Conservation (phyloP, 2,329 filamentous ascomycete species). For the Colletotrichum spaethianum region DNA sequence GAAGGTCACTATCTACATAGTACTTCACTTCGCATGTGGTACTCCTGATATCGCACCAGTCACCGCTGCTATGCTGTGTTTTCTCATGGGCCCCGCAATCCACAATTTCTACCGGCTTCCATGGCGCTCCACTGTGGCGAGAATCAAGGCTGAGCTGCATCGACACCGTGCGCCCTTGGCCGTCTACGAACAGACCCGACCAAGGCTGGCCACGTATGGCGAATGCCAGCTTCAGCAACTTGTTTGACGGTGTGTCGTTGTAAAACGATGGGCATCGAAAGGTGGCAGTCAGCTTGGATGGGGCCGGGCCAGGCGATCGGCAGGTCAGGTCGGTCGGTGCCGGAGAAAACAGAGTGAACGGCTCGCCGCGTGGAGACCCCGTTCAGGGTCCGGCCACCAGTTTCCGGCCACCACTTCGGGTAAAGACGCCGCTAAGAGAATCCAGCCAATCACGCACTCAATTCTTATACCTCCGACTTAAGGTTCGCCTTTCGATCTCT, state of each 20-base stretch:
- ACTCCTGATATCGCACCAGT: not conserved
- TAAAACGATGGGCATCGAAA: not conserved
- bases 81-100: not conserved
- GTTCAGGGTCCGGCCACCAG: not conserved
- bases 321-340: not conserved
- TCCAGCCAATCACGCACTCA: slow-evolving; percentile 27
- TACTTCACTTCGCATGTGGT: not conserved
- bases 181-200: not conserved
- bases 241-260: not conserved
- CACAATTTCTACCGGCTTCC: not conserved
- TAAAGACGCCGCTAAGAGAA: not conserved
- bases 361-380: not conserved
- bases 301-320: not conserved
- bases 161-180: not conserved
- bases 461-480: not conserved
- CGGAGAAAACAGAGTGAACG: not conserved
- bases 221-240: not conserved
- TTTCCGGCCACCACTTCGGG: not conserved
- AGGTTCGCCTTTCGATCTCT: slow-evolving; percentile 45
- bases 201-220: not conserved
- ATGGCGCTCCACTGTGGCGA: not conserved
- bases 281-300: not conserved
- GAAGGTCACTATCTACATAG: slow-evolving; percentile 13
- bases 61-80: not conserved
- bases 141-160: slow-evolving; percentile 23